Percentiles rank a stretch among this genome's conserved stretches.
Conservation (phyloP, 805 yeast genomes). For the Millerozyma acaciae region DNA sequence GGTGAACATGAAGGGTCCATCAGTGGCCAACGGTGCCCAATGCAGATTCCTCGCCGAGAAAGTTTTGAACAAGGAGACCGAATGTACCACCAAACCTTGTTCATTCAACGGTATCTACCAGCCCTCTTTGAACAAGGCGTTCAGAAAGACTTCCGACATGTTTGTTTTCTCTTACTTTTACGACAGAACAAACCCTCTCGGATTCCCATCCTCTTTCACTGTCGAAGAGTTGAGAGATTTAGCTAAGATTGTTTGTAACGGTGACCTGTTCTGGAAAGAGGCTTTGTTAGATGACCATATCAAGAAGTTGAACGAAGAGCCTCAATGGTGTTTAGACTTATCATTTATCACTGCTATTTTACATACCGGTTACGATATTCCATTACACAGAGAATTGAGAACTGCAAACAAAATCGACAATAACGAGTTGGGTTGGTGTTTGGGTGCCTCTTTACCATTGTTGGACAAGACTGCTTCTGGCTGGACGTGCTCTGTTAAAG, state of each 20-base stretch:
- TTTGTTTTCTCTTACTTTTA: slow-evolving; percentile 92
- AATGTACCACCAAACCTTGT: slow-evolving; percentile 76
- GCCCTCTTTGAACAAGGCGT: slow-evolving; percentile 81
- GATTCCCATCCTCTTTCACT: slow-evolving; percentile 89
- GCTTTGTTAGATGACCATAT: slow-evolving; percentile 65
- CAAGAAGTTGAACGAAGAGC: slow-evolving; percentile 65
- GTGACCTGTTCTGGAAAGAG: slow-evolving; percentile 72
- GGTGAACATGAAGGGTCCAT: slow-evolving; percentile 65
- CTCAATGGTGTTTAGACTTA: slow-evolving; percentile 92
- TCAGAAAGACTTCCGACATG: slow-evolving; percentile 70
- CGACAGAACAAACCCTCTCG: slow-evolving; percentile 90
- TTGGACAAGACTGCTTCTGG: slow-evolving; percentile 56
- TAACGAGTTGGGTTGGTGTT: slow-evolving; percentile 97
- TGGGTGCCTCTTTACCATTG: slow-evolving; percentile 94
- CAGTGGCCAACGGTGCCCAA: slow-evolving; percentile 55
- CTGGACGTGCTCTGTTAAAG: slow-evolving; percentile 62
- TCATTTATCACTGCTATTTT: slow-evolving; percentile 85
- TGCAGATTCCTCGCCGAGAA: slow-evolving; percentile 83
- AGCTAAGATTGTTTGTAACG: slow-evolving; percentile 81
- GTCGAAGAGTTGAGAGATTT: slow-evolving; percentile 79
- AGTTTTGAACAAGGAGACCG: slow-evolving; percentile 76
- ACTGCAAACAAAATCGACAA: slow-evolving; percentile 87
- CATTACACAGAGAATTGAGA: slow-evolving; percentile 80
- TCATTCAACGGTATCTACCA: slow-evolving; percentile 97
- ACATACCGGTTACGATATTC: slow-evolving; percentile 96